phyloP scores from a whole-genome alignment of 495 filamentous ascomycete genomes.

The Tuber brumale region DNA sequence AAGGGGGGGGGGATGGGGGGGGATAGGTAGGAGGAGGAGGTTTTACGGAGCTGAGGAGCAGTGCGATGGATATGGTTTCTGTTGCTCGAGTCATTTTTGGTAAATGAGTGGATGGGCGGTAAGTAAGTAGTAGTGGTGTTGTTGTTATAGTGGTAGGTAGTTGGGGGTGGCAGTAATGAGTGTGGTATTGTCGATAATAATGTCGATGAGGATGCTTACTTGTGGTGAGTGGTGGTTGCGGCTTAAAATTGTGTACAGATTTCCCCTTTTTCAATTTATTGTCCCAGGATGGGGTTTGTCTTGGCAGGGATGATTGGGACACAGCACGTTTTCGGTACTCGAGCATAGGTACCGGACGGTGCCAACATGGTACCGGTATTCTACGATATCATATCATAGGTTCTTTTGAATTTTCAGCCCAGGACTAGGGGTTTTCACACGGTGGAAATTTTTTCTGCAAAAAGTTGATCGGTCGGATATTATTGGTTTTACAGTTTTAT shows the following conservation, averaged over 20 bases:
- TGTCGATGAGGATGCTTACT: background rate
- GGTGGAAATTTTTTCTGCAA: background rate
- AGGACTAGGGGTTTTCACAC: background rate
- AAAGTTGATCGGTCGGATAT: background rate
- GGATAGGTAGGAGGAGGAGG: background rate
- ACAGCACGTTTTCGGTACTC: background rate
- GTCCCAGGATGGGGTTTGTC: background rate
- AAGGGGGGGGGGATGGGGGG: background rate
- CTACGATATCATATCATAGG: background rate
- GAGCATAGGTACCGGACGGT: no score
- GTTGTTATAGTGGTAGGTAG: constrained; percentile 3
- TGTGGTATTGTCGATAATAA: constrained; percentile 9
- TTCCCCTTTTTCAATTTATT: background rate
- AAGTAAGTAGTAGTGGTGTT: constrained; percentile 8
- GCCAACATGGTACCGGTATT: background rate
- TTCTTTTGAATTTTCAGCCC: background rate
- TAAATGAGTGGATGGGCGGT: background rate
- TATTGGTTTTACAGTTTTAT: constrained; percentile 29
- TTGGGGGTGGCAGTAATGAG: constrained; percentile 2
- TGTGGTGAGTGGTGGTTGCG: background rate
- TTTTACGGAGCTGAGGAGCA: constrained; percentile 6
- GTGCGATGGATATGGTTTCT: constrained; percentile 8
- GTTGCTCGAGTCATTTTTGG: constrained; percentile 10
- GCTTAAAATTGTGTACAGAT: background rate
- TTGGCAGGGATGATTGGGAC: background rate